phyloP scores from a whole-genome alignment of 345 rosid genomes.

The Camelina neglecta region DNA sequence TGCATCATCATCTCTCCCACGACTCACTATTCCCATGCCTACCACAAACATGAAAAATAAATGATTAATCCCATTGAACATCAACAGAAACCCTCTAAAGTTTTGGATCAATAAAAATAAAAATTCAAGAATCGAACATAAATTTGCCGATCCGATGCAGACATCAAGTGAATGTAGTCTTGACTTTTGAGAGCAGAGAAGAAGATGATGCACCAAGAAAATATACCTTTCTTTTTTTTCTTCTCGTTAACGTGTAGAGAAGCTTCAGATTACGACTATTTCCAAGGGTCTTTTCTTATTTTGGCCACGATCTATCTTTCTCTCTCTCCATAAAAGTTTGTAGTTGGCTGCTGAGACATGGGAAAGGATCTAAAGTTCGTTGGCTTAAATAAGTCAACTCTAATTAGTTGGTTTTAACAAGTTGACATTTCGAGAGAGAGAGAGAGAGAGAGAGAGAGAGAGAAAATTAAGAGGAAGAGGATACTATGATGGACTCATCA shows the following conservation, averaged over 20 bases:
- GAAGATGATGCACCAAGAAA: conserved; percentile 16
- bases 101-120: neutral
- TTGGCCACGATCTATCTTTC: conserved; percentile 26
- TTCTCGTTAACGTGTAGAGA: conserved; percentile 17
- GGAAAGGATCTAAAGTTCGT: conserved; percentile 36
- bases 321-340: conserved; percentile 22
- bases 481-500: conserved; percentile 24
- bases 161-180: conserved; percentile 16
- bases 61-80: neutral
- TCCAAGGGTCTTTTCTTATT: neutral
- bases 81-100: neutral
- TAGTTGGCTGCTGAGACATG: conserved; percentile 38
- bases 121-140: conserved; percentile 36
- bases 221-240: neutral
- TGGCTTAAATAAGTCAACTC: conserved; percentile 34
- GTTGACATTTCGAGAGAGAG: conserved; percentile 23
- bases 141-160: neutral
- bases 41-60: conserved; percentile 16
- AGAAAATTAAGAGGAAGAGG: neutral
- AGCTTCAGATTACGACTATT: conserved; percentile 33
- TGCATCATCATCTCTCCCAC: conserved; percentile 63
- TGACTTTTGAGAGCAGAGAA: conserved; percentile 28
- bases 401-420: conserved; percentile 23
- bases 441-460: neutral
- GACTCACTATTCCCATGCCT: conserved; percentile 70